A percentile compares a stretch with the other conserved stretches of the same genome.
These are phyloP conservation scores for Huntiella omanensis DNA, from an alignment of 2,329 filamentous ascomycete genomes.

Conservation along the genomic window DNA sequence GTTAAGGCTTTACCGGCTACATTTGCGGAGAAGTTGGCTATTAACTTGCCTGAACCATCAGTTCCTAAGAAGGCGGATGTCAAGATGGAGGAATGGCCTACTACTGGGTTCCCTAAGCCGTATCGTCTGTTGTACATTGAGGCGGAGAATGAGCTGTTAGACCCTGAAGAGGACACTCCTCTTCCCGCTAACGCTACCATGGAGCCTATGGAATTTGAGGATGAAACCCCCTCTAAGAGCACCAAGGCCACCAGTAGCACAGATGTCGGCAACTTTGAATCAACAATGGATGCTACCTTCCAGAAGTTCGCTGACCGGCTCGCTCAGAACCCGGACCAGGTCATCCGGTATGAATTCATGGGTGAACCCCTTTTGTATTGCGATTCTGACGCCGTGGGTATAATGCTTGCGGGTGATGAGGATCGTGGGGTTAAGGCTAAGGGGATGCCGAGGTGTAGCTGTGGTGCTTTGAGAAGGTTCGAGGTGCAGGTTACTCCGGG, in stretches of 20 bases:
- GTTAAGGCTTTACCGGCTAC: conserved; percentile 30
- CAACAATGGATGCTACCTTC: conserved; percentile 54
- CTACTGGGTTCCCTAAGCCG: conserved; percentile 40
- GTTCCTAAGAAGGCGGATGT: conserved; percentile 19
- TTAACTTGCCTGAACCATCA: conserved; percentile 34
- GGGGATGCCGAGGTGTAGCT: conserved; percentile 62
- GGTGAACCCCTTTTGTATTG: conserved; percentile 65
- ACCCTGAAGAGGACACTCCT: conserved; percentile 31
- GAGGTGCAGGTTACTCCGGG: conserved; percentile 87
- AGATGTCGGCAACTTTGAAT: conserved; percentile 56
- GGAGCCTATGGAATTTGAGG: conserved; percentile 22
- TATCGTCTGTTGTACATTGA: conserved; percentile 72
- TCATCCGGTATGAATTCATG: conserved; percentile 61
- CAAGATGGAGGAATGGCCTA: conserved; percentile 57
- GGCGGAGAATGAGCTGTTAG: conserved; percentile 80
- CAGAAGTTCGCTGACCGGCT: conserved; percentile 64
- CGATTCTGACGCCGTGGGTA: conserved; percentile 55
- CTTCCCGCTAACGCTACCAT: conserved; percentile 32
- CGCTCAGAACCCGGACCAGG: conserved; percentile 65
- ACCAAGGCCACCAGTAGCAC: conserved; percentile 21
- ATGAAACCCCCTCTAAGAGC: conserved; percentile 15
- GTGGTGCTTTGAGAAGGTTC: conserved; percentile 58
- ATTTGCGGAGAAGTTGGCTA: conserved; percentile 58
- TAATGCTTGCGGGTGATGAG: conserved; percentile 28
- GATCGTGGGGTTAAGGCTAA: conserved; percentile 3